Evolutionary conservation across 2,329 filamentous ascomycete genomes (phyloP).

Genomic region (Sordariomycetes sp.): DNA sequence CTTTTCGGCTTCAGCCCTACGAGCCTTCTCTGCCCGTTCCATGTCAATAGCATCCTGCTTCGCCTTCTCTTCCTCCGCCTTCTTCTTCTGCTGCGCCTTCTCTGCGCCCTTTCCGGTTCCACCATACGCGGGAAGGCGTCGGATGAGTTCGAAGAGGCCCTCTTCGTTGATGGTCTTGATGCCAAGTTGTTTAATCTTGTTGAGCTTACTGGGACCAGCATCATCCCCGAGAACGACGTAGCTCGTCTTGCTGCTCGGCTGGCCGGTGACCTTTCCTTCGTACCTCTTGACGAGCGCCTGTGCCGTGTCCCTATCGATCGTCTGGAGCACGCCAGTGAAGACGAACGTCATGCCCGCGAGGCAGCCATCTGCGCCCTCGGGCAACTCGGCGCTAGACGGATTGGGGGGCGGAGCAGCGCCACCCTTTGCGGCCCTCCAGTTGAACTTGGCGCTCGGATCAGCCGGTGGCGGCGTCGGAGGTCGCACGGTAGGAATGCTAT

Average conservation of each 20-base stretch:
- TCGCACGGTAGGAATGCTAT: conserved; percentile 71
- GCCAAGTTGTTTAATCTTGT: conserved; percentile 65
- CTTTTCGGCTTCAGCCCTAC: conserved; percentile 36
- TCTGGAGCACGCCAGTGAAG: conserved; percentile 79
- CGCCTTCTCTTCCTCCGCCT: conserved; percentile 73
- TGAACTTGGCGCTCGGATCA: conserved; percentile 54
- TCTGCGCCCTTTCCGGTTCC: conserved; percentile 80
- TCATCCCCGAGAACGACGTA: conserved; percentile 87
- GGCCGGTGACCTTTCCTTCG: conserved; percentile 77
- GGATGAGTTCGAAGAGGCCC: conserved; percentile 78
- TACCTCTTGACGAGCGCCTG: conserved; percentile 82
- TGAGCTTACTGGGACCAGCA: conserved; percentile 84
- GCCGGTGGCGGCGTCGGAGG: conserved; percentile 73
- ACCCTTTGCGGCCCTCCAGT: conserved; percentile 50
- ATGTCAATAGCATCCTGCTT: conserved; percentile 71
- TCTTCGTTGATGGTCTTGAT: conserved; percentile 93
- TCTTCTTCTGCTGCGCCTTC: conserved; percentile 72
- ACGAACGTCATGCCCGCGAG: conserved; percentile 84
- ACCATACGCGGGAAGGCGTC: conserved; percentile 67
- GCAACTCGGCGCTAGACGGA: conserved; percentile 56
- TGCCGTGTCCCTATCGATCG: conserved; percentile 71
- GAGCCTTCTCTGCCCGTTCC: conserved; percentile 62
- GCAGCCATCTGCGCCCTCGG: conserved; percentile 77
- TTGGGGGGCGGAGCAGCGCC: conserved; percentile 47
- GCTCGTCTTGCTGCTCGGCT: conserved; percentile 84